Evolutionary conservation across 495 filamentous ascomycete species (phyloP), one percentile per base, ranked within the genome.

Genomic region (Parathielavia appendiculata): DNA sequence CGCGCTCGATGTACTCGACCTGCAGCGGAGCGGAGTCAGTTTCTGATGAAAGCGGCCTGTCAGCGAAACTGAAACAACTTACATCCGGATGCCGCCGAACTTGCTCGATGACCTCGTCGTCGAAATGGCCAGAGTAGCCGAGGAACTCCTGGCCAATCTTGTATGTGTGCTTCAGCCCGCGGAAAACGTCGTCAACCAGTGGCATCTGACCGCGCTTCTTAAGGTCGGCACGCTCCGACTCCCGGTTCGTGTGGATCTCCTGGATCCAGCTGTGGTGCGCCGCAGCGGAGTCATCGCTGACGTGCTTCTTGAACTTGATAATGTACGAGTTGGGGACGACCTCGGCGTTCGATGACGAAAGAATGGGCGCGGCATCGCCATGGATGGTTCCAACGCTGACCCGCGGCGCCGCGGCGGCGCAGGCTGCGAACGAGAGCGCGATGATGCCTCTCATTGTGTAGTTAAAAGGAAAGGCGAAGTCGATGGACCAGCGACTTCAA

Each of bases 51-150:
- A 52, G 16, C 54, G 17, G 50, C 39, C 20, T 50, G 38, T 43
- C 5, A 26, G 23, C 34, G 36, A 43, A 2, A 46, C 12, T 5
- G 23, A 4, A 30, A 26, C 35, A 34, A 86, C 91, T 93, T 76
- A 99, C 95, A 85, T 97, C 95, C 59, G 95, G 92, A 71, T 97
- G 92, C 66, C 85, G 86, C 67, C 95, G 90, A 73, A 99, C 88
- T 79, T 91, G 82, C 78, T 96, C 92, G 64, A 99, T 92, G 59
- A 87, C 83, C 50, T 85, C 81, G 62, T 97, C 91, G 75, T 95
- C 90, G 72, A 99, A 99, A 76, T 97, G 88, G 60, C 95, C 95
- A 39, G 92, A 85, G 75, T 99, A 99, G 58, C 95, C 95, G 46
- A 93, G 70, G 72, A 97, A 80, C 44, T 81, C 80, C 53, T 84